Evolutionary conservation across 352 stramenopile genomes (phyloP).

Genomic region (Globisporangium cylindrosporum): DNA sequence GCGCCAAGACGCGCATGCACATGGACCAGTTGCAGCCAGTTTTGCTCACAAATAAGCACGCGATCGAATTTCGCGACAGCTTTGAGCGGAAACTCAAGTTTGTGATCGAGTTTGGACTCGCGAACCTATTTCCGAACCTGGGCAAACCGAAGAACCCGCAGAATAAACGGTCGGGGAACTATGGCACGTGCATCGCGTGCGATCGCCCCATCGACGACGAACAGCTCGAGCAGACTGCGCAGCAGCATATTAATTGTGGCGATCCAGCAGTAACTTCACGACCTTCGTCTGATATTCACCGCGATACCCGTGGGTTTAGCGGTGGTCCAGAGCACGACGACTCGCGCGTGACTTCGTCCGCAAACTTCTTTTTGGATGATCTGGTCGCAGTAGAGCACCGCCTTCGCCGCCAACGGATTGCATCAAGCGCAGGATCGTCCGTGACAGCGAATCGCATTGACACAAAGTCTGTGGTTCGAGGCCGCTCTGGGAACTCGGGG

Average conservation of each 20-base stretch:
- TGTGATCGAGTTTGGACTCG: constrained; percentile 54
- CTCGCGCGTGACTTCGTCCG: background rate
- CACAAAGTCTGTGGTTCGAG: constrained; percentile 41
- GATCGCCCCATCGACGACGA: constrained; percentile 52
- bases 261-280: background rate
- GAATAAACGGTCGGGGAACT: constrained; percentile 23
- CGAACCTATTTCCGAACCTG: constrained; percentile 58
- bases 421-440: constrained; percentile 1
- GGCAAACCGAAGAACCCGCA: constrained; percentile 32
- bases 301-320: background rate
- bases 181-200: constrained; percentile 62
- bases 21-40: constrained; percentile 56
- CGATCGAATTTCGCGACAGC: constrained; percentile 41
- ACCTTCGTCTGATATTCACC: background rate
- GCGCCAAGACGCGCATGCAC: constrained; percentile 29
- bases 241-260: background rate
- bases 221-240: background rate
- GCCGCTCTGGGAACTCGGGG: constrained; percentile 32
- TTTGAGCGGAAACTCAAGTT: constrained; percentile 47
- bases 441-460: constrained; percentile 40
- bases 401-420: constrained; percentile 28
- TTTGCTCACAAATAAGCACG: constrained; percentile 30
- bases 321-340: constrained; percentile 3
- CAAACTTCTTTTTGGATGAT: constrained; percentile 18
- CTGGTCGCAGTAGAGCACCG: constrained; percentile 30